These are phyloP conservation scores for Crucihimalaya himalaica DNA, from an alignment of 345 rosid genomes.

Conservation along the genomic window DNA sequence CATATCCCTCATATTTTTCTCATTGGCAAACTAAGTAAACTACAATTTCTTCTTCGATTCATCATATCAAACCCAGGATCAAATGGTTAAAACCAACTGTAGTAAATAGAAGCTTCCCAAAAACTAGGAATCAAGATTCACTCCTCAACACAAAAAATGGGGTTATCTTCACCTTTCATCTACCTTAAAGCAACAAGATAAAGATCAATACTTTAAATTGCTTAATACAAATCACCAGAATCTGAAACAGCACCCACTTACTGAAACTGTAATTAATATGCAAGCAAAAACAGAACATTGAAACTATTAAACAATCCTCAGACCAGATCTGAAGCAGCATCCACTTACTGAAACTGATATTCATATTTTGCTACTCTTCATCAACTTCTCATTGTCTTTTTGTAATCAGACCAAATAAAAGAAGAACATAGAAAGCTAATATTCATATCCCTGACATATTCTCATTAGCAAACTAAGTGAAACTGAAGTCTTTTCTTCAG, in stretches of 20 bases:
- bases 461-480: no score
- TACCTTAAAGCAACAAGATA: background rate
- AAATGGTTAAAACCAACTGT: background rate
- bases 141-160: background rate
- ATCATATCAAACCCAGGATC: background rate
- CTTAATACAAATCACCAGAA: background rate
- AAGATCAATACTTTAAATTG: background rate
- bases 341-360: no score
- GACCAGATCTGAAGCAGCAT: no score
- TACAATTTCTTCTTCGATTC: background rate
- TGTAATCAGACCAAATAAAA: no score
- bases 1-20: no score
- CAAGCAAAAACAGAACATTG: background rate
- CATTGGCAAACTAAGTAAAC: background rate
- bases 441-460: no score
- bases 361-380: no score
- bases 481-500: no score
- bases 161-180: background rate
- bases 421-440: no score
- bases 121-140: background rate
- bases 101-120: background rate
- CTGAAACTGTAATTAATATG: background rate
- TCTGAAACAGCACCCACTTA: background rate
- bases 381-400: no score
- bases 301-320: no score